A percentile compares a stretch with the other conserved stretches of the same genome.
These are phyloP conservation scores for Hymenoscyphus repandus DNA, from an alignment of 2,329 filamentous ascomycete genomes.

Conservation along the genomic window DNA sequence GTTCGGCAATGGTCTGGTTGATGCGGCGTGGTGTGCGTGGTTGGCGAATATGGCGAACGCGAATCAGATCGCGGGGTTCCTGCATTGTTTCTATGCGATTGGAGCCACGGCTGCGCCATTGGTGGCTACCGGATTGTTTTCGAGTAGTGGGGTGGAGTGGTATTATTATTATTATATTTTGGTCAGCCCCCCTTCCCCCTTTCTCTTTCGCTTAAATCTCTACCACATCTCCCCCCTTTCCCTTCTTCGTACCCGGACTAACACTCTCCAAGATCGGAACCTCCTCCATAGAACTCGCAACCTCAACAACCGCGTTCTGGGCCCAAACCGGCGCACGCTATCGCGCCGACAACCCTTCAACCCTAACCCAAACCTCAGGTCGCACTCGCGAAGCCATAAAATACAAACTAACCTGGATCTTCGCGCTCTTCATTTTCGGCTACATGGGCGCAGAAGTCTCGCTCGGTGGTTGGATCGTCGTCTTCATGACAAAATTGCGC, in stretches of 20 bases:
- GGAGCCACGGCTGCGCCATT: slow-evolving; percentile 66
- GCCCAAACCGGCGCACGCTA: slow-evolving; percentile 52
- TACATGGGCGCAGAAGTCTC: slow-evolving; percentile 78
- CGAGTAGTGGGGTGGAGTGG: slow-evolving; percentile 57
- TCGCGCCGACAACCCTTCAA: slow-evolving; percentile 47
- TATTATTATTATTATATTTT: slow-evolving; percentile 75
- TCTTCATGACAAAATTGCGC: slow-evolving; percentile 79
- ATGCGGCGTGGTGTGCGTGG: slow-evolving; percentile 55
- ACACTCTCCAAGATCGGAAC: slow-evolving; percentile 41
- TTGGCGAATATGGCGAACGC: slow-evolving; percentile 60
- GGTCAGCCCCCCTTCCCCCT: slow-evolving; percentile 38
- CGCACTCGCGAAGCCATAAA: slow-evolving; percentile 31
- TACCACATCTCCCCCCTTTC: neutral
- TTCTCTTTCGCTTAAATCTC: neutral
- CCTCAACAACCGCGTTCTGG: slow-evolving; percentile 57
- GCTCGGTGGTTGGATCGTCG: slow-evolving; percentile 75
- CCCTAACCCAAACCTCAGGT: slow-evolving; percentile 13
- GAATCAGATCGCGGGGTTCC: slow-evolving; percentile 68
- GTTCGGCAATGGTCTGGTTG: slow-evolving; percentile 66
- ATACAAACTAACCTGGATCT: slow-evolving; percentile 63
- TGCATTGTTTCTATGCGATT: slow-evolving; percentile 67
- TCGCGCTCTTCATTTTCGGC: slow-evolving; percentile 66
- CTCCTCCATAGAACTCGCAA: slow-evolving; percentile 49
- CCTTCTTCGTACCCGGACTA: too few species aligned
- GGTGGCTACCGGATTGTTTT: slow-evolving; percentile 68